Evolutionary conservation across 169 alveolate species (phyloP).

Genomic region (Eimeria praecox): DNA sequence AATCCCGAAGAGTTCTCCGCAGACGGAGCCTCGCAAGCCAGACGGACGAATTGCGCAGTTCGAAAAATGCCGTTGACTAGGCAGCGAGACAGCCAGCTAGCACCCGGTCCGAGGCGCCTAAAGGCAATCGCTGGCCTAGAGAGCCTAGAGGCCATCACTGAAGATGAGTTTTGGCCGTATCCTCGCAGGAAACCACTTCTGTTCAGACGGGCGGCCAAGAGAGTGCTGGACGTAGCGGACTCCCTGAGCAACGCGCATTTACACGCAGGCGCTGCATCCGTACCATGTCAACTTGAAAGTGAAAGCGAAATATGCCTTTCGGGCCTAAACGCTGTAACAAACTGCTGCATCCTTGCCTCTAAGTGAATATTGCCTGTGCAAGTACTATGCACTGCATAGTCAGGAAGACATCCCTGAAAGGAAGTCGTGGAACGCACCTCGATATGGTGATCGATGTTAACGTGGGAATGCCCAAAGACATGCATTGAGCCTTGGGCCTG

Average conservation of each 20-base stretch:
- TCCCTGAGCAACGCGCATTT: conserved; percentile 36
- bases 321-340: background rate
- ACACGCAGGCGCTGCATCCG: background rate
- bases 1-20: background rate
- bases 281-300: background rate
- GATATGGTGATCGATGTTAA: conserved; percentile 35
- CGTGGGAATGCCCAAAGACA: conserved; percentile 74
- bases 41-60: background rate
- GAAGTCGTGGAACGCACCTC: conserved; percentile 31
- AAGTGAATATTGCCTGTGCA: background rate
- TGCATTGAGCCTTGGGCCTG: conserved; percentile 58
- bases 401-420: background rate
- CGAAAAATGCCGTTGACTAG: background rate
- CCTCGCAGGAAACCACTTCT: conserved; percentile 70
- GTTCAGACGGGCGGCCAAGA: conserved; percentile 76
- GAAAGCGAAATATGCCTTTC: background rate
- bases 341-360: background rate
- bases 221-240: conserved; percentile 75
- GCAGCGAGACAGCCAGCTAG: background rate
- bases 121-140: background rate
- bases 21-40: background rate
- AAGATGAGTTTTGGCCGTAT: conserved; percentile 45
- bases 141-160: conserved; percentile 6
- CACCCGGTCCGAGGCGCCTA: background rate
- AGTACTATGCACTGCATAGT: background rate